A percentile compares a stretch with the other conserved stretches of the same genome.
These are phyloP conservation scores for Geotrichum reessii DNA, from an alignment of 1,139 yeast genomes.

Conservation along the genomic window DNA sequence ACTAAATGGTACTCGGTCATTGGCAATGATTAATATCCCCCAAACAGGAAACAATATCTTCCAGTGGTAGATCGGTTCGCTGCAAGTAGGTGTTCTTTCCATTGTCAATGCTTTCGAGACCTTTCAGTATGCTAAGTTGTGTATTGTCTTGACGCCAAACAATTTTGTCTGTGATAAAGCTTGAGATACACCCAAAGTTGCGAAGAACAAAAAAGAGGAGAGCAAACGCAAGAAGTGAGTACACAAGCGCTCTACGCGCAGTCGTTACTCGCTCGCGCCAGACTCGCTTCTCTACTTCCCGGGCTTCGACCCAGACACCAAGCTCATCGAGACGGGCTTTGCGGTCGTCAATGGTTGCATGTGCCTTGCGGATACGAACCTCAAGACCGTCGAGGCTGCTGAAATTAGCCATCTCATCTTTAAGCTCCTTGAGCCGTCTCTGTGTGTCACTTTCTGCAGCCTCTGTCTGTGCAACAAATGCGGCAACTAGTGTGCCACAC, in stretches of 20 bases:
- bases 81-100: background rate
- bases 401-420: slow-evolving; percentile 11
- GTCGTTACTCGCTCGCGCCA: slow-evolving; percentile 4
- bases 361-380: slow-evolving; percentile 8
- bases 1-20: background rate
- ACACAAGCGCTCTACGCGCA: background rate
- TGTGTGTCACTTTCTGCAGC: slow-evolving; percentile 4
- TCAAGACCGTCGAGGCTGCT: slow-evolving; percentile 12
- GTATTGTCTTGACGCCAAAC: background rate
- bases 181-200: background rate
- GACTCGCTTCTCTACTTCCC: slow-evolving; percentile 3
- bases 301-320: slow-evolving; percentile 10
- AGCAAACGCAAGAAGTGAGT: background rate
- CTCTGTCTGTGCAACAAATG: slow-evolving; percentile 5
- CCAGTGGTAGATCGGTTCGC: slow-evolving; percentile 2
- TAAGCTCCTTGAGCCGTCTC: slow-evolving; percentile 3
- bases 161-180: background rate
- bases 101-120: background rate
- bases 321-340: slow-evolving; percentile 9
- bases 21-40: slow-evolving; percentile 9
- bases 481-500: slow-evolving; percentile 7
- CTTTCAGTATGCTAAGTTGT: background rate
- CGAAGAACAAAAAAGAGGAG: background rate
- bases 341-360: slow-evolving; percentile 7
- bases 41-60: slow-evolving; percentile 10